Conservation (phyloP, 768 basidiomycete genomes). For the Pleurotus djamor region DNA sequence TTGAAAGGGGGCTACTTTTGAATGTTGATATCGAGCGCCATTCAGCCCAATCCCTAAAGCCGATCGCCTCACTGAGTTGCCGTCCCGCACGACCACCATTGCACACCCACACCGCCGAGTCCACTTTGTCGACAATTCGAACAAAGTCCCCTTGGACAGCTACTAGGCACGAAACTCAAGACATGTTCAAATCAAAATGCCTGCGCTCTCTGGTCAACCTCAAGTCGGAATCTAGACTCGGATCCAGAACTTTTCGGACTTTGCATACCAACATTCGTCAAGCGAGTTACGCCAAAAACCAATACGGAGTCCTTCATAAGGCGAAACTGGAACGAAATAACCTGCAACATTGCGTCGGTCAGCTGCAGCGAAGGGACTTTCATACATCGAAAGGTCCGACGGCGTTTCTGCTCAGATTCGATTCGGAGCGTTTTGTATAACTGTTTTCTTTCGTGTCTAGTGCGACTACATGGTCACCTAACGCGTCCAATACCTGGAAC, state of each 20-base stretch:
- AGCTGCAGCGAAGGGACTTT: background rate
- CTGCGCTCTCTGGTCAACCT: no score
- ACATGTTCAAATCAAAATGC: no score
- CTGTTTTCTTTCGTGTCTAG: constrained; percentile 13
- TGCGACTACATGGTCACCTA: constrained; percentile 44
- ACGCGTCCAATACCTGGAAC: constrained; percentile 66
- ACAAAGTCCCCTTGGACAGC: no score
- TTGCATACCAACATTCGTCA: background rate
- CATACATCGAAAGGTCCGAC: background rate
- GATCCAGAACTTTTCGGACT: background rate
- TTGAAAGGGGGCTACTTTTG: no score
- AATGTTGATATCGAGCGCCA: no score
- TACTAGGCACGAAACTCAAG: no score
- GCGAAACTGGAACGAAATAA: background rate
- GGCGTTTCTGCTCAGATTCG: background rate
- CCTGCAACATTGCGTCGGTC: background rate
- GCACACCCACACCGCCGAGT: no score
- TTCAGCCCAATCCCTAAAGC: no score
- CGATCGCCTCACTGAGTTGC: no score
- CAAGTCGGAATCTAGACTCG: background rate
- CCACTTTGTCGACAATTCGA: no score
- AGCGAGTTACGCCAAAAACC: background rate
- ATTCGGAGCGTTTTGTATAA: background rate
- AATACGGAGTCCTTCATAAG: background rate
- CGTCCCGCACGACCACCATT: no score